Conservation (phyloP, 306 rosid genomes). For the Hippophae tibetana region DNA sequence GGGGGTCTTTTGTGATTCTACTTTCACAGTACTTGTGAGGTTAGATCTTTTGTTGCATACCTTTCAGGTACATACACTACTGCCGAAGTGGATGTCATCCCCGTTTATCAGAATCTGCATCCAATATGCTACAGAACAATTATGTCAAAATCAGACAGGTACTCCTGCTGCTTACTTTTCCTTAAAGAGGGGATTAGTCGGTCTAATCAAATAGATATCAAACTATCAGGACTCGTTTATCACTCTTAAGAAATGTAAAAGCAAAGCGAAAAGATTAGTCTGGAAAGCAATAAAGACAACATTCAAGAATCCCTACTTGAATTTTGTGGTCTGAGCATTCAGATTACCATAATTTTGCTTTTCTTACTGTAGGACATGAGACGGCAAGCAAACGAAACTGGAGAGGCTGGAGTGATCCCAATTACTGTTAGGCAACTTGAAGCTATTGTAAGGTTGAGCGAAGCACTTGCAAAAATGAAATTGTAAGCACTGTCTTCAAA, state of each 20-base stretch:
- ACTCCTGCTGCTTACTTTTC: constrained; percentile 14
- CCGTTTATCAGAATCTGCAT: constrained; percentile 75
- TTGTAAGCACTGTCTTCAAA: constrained; percentile 47
- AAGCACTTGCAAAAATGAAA: constrained; percentile 94
- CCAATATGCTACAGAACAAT: constrained; percentile 53
- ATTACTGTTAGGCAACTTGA: constrained; percentile 96
- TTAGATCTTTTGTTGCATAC: constrained; percentile 19
- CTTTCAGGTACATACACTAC: constrained; percentile 73
- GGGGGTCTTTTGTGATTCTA: constrained; percentile 8
- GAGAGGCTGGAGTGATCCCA: constrained; percentile 83
- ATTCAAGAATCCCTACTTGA: constrained; percentile 5
- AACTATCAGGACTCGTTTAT: neutral
- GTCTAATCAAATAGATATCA: neutral
- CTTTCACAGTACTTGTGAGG: constrained; percentile 13
- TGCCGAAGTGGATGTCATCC: constrained; percentile 76
- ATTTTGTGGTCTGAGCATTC: constrained; percentile 1
- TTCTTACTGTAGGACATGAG: constrained; percentile 72
- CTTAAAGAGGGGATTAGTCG: neutral
- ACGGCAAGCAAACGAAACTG: constrained; percentile 89
- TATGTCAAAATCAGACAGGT: constrained; percentile 99
- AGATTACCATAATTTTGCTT: constrained; percentile 3
- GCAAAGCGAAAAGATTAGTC: neutral
- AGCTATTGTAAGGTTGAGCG: constrained; percentile 91
- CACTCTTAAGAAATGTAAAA: constrained; percentile 2
- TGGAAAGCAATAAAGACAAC: constrained; percentile 1